These are phyloP conservation scores for Chaetomium tenue DNA, from an alignment of 495 filamentous ascomycete genomes.

Conservation along the genomic window DNA sequence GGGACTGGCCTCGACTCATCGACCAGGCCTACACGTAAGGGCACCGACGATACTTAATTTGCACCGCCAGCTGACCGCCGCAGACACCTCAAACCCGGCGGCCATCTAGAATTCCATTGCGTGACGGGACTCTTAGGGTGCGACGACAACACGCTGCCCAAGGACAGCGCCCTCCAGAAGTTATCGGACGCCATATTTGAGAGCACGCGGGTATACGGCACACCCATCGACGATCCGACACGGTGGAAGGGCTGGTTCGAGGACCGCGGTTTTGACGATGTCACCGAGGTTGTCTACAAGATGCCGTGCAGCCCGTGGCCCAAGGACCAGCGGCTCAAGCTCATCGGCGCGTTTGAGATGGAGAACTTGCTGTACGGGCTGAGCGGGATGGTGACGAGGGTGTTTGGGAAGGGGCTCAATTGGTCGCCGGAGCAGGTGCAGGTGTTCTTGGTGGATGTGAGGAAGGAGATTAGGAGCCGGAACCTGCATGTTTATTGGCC, in stretches of 20 bases:
- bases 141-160: slow-evolving; percentile 36
- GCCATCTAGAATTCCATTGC: slow-evolving; percentile 49
- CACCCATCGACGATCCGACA: slow-evolving; percentile 38
- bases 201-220: slow-evolving; percentile 27
- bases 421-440: slow-evolving; percentile 52
- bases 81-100: slow-evolving; percentile 45
- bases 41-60: background rate
- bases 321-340: slow-evolving; percentile 47
- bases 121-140: slow-evolving; percentile 34
- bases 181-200: slow-evolving; percentile 27
- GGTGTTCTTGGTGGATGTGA: slow-evolving; percentile 51
- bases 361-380: slow-evolving; percentile 43
- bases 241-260: slow-evolving; percentile 34
- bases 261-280: slow-evolving; percentile 48
- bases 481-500: slow-evolving; percentile 49
- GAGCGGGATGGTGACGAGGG: slow-evolving; percentile 48
- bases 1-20: slow-evolving; percentile 8
- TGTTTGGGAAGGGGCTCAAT: slow-evolving; percentile 52
- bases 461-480: slow-evolving; percentile 53
- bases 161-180: slow-evolving; percentile 15
- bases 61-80: background rate
- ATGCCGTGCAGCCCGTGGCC: slow-evolving; percentile 56
- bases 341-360: slow-evolving; percentile 48
- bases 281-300: slow-evolving; percentile 46
- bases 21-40: slow-evolving; percentile 30